Evolutionary conservation across 2,329 filamentous ascomycete genomes (phyloP).

Genomic region (Fusarium austroafricanum): DNA sequence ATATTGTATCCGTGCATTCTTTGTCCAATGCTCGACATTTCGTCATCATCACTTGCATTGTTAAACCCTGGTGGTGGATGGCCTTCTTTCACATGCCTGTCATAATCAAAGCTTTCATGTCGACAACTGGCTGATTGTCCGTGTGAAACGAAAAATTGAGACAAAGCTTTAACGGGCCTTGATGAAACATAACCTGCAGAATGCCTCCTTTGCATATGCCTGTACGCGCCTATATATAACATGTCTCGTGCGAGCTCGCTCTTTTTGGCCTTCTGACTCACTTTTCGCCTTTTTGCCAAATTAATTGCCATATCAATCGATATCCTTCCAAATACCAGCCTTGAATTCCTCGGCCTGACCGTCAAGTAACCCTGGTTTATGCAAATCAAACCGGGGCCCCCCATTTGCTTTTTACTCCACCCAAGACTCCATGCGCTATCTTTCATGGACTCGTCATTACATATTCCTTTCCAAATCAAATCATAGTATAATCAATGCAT

Average conservation of each 20-base stretch:
- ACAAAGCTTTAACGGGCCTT: constrained; percentile 10
- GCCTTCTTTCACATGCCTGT: constrained; percentile 25
- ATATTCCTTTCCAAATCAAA: constrained; percentile 30
- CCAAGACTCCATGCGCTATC: constrained; percentile 40
- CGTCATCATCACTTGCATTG: constrained; percentile 37
- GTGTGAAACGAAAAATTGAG: constrained; percentile 6
- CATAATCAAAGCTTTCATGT: constrained; percentile 3
- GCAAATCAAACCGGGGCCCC: constrained; percentile 27
- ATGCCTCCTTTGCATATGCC: constrained; percentile 25
- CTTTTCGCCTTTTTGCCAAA: constrained; percentile 32
- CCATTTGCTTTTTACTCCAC: constrained; percentile 36
- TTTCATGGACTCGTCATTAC: constrained; percentile 42
- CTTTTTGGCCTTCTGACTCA: constrained; percentile 20
- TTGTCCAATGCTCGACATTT: constrained; percentile 22
- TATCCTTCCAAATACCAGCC: constrained; percentile 5
- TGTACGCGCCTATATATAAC: constrained; percentile 21
- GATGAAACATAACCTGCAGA: constrained; percentile 27
- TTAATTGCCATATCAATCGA: constrained; percentile 8
- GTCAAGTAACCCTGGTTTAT: constrained; percentile 31
- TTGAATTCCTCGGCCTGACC: constrained; percentile 25
- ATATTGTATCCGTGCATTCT: constrained; percentile 22
- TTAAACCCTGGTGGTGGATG: constrained; percentile 8
- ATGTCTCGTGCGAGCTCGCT: constrained; percentile 29
- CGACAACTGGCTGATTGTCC: background rate
- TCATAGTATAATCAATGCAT: constrained; percentile 23